Percentiles rank a stretch among this genome's conserved stretches.
Conservation (phyloP, 179 eudicot species). For the Pouteria campechiana region DNA sequence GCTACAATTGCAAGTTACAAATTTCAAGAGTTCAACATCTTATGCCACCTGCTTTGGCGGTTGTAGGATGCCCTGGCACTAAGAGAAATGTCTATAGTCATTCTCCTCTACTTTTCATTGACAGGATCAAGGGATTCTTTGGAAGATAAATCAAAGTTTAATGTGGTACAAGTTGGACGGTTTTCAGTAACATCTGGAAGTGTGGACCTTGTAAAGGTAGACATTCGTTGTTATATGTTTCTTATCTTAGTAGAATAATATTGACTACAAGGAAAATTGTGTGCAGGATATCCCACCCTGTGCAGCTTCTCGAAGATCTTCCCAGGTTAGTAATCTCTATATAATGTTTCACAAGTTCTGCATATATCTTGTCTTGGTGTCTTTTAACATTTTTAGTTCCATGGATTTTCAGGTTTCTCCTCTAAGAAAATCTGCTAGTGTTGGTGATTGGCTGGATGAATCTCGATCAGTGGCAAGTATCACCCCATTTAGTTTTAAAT, state of each 20-base stretch:
- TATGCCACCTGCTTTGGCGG: not conserved
- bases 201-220: conserved; percentile 89
- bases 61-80: too few species aligned
- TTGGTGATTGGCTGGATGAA: conserved; percentile 82
- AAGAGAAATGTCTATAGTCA: not conserved
- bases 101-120: too few species aligned
- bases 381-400: too few species aligned
- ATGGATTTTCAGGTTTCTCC: conserved; percentile 56
- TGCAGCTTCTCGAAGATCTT: conserved; percentile 38
- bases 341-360: not conserved
- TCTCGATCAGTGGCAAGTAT: conserved; percentile 59
- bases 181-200: conserved; percentile 96
- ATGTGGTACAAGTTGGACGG: conserved; percentile 89
- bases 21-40: too few species aligned
- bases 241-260: conserved; percentile 4
- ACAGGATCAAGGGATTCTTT: conserved; percentile 83
- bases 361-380: too few species aligned
- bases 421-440: conserved; percentile 86
- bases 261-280: conserved; percentile 22
- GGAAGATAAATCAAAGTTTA: conserved; percentile 89
- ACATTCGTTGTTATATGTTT: conserved; percentile 4
- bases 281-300: conserved; percentile 64
- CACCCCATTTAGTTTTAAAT: too few species aligned
- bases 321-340: conserved; percentile 42
- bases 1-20: too few species aligned